A percentile compares a stretch with the other conserved stretches of the same genome.
Evolutionary conservation across 164 flowering plant genomes (phyloP).

Genomic region (Santalum album): DNA sequence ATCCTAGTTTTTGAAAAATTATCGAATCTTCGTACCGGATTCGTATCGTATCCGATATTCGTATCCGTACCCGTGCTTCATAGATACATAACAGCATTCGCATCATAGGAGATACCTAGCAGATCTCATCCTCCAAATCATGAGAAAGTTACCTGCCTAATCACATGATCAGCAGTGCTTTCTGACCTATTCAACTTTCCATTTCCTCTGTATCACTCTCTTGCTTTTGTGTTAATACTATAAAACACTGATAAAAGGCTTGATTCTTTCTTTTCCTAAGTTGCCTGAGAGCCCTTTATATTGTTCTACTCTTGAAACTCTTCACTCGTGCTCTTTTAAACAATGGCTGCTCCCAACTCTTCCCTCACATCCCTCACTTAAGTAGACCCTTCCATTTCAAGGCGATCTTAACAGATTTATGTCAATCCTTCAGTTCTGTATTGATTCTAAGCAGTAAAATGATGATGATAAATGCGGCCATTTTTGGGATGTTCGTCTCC

Average conservation of each 20-base stretch:
- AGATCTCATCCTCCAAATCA: too few species aligned
- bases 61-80: too few species aligned
- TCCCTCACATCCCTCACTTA: not conserved
- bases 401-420: not conserved
- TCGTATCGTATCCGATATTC: too few species aligned
- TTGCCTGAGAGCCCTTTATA: not conserved
- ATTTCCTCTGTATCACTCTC: constrained; percentile 12
- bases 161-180: not conserved
- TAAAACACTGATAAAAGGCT: constrained; percentile 4
- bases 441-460: too few species aligned
- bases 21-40: too few species aligned
- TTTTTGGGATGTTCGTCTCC: too few species aligned
- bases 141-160: not conserved
- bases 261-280: not conserved
- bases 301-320: not conserved
- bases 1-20: too few species aligned
- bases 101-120: too few species aligned
- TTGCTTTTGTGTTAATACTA: constrained; percentile 13
- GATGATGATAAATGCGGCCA: too few species aligned
- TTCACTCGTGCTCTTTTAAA: not conserved
- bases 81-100: too few species aligned
- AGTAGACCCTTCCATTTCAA: too few species aligned
- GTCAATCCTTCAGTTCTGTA: not conserved
- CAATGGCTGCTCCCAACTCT: not conserved
- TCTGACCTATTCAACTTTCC: not conserved